Evolutionary conservation across 192 early-diverging fungal genomes (phyloP).

Genomic region (Coemansia asiatica): DNA sequence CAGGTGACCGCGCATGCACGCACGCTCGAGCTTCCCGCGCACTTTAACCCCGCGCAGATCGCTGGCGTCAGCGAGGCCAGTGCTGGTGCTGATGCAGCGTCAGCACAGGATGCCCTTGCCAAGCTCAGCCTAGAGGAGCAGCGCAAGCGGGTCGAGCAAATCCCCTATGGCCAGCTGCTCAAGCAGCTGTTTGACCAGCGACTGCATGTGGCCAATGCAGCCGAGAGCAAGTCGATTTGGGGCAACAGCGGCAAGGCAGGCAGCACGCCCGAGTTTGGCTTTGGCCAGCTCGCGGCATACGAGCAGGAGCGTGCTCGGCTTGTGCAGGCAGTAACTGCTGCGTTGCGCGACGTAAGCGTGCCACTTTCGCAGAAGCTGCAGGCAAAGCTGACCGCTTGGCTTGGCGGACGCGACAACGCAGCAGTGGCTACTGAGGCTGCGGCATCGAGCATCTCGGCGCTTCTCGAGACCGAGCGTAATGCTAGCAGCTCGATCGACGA

Average conservation of each 20-base stretch:
- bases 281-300: constrained; percentile 71
- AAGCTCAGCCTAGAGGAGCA: constrained; percentile 28
- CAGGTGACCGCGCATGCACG: constrained; percentile 20
- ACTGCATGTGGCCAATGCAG: constrained; percentile 77
- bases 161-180: constrained; percentile 80
- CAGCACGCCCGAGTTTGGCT: constrained; percentile 85
- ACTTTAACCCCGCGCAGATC: constrained; percentile 42
- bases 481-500: constrained; percentile 27
- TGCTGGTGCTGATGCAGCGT: not conserved
- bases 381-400: constrained; percentile 67
- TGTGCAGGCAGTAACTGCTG: constrained; percentile 59
- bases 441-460: constrained; percentile 45
- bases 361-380: constrained; percentile 58
- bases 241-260: constrained; percentile 52
- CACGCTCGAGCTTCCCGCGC: constrained; percentile 29
- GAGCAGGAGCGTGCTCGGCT: constrained; percentile 69
- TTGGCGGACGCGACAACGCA: constrained; percentile 59
- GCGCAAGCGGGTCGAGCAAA: constrained; percentile 59
- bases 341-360: constrained; percentile 57
- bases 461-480: constrained; percentile 49
- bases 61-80: constrained; percentile 23
- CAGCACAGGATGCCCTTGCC: constrained; percentile 20
- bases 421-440: constrained; percentile 58
- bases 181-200: constrained; percentile 75
- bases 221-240: constrained; percentile 71